Percentiles rank a stretch among this genome's conserved stretches.
Conservation (phyloP, 306 rosid genomes). For the Trifolium fragiferum region DNA sequence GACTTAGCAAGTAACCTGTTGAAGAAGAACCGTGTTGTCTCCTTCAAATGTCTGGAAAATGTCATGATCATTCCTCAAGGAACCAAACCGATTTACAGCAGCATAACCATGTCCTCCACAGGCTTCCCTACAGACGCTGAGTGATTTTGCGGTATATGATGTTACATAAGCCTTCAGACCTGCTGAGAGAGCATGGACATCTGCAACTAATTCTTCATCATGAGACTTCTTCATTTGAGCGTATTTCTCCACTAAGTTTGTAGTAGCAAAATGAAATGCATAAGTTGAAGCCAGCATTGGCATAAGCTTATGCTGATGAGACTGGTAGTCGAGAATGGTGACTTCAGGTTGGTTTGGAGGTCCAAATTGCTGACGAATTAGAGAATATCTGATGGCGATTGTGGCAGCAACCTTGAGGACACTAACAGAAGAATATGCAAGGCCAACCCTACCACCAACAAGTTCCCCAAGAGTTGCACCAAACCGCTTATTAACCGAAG, state of each 20-base stretch:
- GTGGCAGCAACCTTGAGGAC: conserved; percentile 83
- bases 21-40: conserved; percentile 96
- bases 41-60: conserved; percentile 99
- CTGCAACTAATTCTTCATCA: conserved; percentile 81
- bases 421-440: conserved; percentile 88
- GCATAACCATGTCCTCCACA: conserved; percentile 99
- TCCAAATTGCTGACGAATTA: conserved; percentile 95
- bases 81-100: conserved; percentile 89
- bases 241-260: conserved; percentile 74
- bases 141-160: conserved; percentile 83
- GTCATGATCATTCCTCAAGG: conserved; percentile 93
- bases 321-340: conserved; percentile 89
- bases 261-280: conserved; percentile 84
- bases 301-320: conserved; percentile 98
- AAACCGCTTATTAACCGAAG: conserved; percentile 82
- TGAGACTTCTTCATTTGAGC: conserved; percentile 80
- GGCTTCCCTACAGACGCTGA: conserved; percentile 94
- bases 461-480: conserved; percentile 96
- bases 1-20: conserved; percentile 69
- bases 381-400: conserved; percentile 85
- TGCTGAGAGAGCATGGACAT: conserved; percentile 89
- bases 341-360: conserved; percentile 95
- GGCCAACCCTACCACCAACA: conserved; percentile 97
- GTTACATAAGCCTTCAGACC: conserved; percentile 96
- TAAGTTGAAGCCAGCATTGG: conserved; percentile 97